Base-by-base conservation (phyloP, 176 grass and related monocot species). In the Musa schizocarpa region DNA sequence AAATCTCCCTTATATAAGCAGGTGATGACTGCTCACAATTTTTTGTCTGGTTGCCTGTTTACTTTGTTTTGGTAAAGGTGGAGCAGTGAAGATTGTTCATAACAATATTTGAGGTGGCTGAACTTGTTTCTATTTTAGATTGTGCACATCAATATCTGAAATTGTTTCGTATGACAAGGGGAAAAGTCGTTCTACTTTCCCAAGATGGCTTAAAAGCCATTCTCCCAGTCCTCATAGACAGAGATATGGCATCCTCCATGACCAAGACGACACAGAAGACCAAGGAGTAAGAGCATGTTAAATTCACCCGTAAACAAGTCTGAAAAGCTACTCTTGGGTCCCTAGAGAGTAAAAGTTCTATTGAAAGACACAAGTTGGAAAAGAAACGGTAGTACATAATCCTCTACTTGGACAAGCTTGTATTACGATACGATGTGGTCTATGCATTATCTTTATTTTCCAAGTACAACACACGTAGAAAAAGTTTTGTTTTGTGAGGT, bases 361-460 rank as follows among this genome's bases (percentile, higher is more conserved):
- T 88, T 82, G 85, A 96, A 82, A 92, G 81, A 63, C 78, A 84
- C 84, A 96, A 68, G 11, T 63, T 13, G 81, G 92, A 88, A 82
- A 96, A 92, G 87, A 92, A 83, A 96, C 89, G 92, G 89, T 96
- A 77, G 85, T 79, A 65, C 72, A 77, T 81, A 85, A 91, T 85
- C 74, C 75, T 7, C 72, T 82, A 81, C 84, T 57, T 65, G 79
- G 9, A 22, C 10, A 23, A 53, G 70, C 54, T 6, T 43, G 34
- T 43, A 6, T 3, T 43, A 43, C 34, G 4, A 43, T 6, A 43
- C 29, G 0, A 34, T 5, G 29, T 34, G 3, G 29, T 34, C 29
- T 34, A 34, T 5, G 29, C 29, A 34, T 4, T 34, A 34, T 34
- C 29, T 34, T 34, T 34, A 34, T 34, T 34, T 34, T 34, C 29